Evolutionary conservation across 495 filamentous ascomycete genomes (phyloP).

Genomic region (Hypoxylon fuscum): DNA sequence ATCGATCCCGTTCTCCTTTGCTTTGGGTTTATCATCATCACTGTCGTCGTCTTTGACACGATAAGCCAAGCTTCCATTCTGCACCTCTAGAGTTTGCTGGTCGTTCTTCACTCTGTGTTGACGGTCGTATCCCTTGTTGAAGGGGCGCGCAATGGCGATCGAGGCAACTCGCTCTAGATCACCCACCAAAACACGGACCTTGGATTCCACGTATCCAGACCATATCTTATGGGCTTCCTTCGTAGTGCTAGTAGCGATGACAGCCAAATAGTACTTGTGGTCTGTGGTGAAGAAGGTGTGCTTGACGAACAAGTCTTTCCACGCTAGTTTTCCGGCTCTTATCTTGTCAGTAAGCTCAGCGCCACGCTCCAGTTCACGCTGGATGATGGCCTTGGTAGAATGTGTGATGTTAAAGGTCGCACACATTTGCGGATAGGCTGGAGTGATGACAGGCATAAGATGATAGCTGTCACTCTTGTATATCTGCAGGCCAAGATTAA

Average conservation of each 20-base stretch:
- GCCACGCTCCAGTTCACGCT: conserved; percentile 81
- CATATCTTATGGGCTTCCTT: conserved; percentile 86
- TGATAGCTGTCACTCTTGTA: conserved; percentile 83
- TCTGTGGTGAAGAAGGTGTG: conserved; percentile 91
- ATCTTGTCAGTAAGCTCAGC: conserved; percentile 83
- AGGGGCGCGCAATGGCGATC: conserved; percentile 86
- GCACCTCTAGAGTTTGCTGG: conserved; percentile 72
- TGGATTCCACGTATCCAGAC: conserved; percentile 94
- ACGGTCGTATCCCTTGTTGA: conserved; percentile 90
- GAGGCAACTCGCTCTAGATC: conserved; percentile 78
- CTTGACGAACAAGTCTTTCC: conserved; percentile 87
- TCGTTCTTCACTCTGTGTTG: conserved; percentile 77
- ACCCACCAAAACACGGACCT: conserved; percentile 81
- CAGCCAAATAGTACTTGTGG: conserved; percentile 93
- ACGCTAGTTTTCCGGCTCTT: conserved; percentile 73
- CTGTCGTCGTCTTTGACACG: conserved; percentile 63
- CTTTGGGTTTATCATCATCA: conserved; percentile 39
- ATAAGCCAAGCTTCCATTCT: conserved; percentile 75
- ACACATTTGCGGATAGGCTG: conserved; percentile 96
- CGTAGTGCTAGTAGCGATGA: conserved; percentile 84
- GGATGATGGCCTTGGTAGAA: conserved; percentile 85
- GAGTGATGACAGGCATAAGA: conserved; percentile 97
- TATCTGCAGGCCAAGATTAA: conserved; percentile 61
- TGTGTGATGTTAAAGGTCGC: conserved; percentile 90
- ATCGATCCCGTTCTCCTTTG: conserved; percentile 61